A percentile compares a stretch with the other conserved stretches of the same genome.
Conservation (phyloP, 768 basidiomycete species). For the Naganishia vaughanmartiniae region DNA sequence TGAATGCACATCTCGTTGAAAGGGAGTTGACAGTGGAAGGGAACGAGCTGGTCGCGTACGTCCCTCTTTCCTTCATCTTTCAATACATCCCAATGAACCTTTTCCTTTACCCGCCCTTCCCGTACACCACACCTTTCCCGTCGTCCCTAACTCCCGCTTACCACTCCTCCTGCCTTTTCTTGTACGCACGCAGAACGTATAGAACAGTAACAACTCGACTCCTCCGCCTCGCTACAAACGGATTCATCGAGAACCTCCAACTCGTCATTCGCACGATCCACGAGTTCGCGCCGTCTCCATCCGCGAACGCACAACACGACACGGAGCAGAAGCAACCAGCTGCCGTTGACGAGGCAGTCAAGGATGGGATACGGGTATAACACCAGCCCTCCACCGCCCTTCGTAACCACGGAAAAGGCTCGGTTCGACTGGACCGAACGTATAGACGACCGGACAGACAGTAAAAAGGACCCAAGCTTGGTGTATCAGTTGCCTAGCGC, state of each 20-base stretch:
- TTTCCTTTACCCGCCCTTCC: too few relatives aligned
- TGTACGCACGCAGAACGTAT: slow-evolving; percentile 57
- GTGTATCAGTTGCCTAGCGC: too few relatives aligned
- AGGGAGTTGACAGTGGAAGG: slow-evolving; percentile 67
- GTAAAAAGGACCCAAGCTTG: too few relatives aligned
- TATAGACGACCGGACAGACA: too few relatives aligned
- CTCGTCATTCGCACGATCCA: slow-evolving; percentile 76
- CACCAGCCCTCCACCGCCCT: too few relatives aligned
- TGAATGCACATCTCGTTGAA: slow-evolving; percentile 76
- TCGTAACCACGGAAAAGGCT: too few relatives aligned
- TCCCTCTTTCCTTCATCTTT: slow-evolving; percentile 32
- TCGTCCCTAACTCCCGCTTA: too few relatives aligned
- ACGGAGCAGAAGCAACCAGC: not conserved
- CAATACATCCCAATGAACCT: too few relatives aligned
- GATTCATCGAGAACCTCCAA: slow-evolving; percentile 84
- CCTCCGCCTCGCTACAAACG: slow-evolving; percentile 78
- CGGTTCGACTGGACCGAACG: too few relatives aligned
- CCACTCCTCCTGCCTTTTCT: too few relatives aligned
- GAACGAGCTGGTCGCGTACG: slow-evolving; percentile 72
- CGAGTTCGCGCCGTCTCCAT: slow-evolving; percentile 66
- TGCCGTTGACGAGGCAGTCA: not conserved
- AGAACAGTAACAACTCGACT: slow-evolving; percentile 69
- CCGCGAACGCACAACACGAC: not conserved
- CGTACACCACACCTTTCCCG: not conserved
- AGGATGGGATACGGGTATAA: not conserved